Evolutionary conservation across 202 grass and related monocot genomes (phyloP), one percentile per base, ranked within the genome.

Genomic region (Dendrocalamus latiflorus): DNA sequence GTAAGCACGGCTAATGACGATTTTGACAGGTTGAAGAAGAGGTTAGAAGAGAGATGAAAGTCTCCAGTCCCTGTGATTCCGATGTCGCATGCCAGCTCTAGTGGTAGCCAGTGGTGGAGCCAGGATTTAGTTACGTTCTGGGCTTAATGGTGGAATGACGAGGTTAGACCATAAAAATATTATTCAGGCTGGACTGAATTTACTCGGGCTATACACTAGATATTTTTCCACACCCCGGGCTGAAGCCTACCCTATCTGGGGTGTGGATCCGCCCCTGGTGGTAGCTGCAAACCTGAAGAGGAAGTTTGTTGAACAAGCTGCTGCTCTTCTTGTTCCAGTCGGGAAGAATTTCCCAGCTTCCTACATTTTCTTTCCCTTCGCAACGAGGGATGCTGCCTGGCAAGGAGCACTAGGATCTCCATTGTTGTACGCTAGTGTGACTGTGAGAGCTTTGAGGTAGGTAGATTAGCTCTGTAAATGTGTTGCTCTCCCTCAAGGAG

Each of bases 11-110:
- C 21, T n/a, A 66, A 24, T 21, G 10, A 66, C 12, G 13, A 34
- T 75, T 72, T 45, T 9, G 13, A n/a, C 75, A 91, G 89, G 78
- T 69, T 80, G 9, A 96, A 91, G 74, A 91, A 90, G 49, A 93
- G 69, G 71, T 18, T 77, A 47, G 86, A 89, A 56, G 79, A 91
- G 73, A 59, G 75, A 85, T n/a, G 65, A 83, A 37, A 79, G 76
- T 56, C 72, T 91, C 53, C 67, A 76, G 25, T 70, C 81, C 25
- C 25, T 77, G 21, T 81, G 58, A 60, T 28, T 6, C 44, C 17
- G 13, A 36, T 24, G 14, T 9, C 26, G 13, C 7, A 5, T 1
- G 10, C 4, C 50, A 6, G 13, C 20, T 16, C 26, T 11, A 47
- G 41, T 14, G 1, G 41, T n/a, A n/a, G n/a, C n/a, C n/a, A n/a